phyloP scores from a whole-genome alignment of 306 rosid genomes.

The Vicia sativa region DNA sequence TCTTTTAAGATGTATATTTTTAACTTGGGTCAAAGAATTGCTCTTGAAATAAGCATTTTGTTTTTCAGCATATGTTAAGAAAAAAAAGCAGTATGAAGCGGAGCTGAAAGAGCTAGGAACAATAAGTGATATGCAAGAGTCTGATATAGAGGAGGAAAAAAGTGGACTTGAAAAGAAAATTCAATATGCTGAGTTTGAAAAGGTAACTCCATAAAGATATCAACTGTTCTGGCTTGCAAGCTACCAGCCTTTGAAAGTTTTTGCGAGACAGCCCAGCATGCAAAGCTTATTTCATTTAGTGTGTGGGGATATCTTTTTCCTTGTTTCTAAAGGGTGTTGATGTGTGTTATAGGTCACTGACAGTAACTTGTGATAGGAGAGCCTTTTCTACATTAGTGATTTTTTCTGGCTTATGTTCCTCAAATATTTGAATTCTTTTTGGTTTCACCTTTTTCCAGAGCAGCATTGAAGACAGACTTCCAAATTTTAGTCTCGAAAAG shows the following conservation, averaged over 20 bases:
- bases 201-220: slow-evolving; percentile 54
- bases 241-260: slow-evolving; percentile 5
- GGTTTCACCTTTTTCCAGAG: slow-evolving; percentile 49
- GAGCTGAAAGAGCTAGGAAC: slow-evolving; percentile 93
- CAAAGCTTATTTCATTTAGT: slow-evolving; percentile 21
- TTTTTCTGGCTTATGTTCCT: slow-evolving; percentile 20
- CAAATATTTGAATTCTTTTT: slow-evolving; percentile 32
- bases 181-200: slow-evolving; percentile 94
- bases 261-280: neutral
- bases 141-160: slow-evolving; percentile 87
- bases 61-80: slow-evolving; percentile 67
- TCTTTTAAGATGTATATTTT: no score
- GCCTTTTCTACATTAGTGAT: slow-evolving; percentile 1
- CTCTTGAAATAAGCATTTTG: slow-evolving; percentile 38
- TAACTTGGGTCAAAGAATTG: slow-evolving; percentile 22
- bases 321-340: no score
- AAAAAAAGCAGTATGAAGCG: slow-evolving; percentile 76
- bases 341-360: no score
- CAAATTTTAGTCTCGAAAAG: slow-evolving; percentile 67
- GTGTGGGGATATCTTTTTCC: no score
- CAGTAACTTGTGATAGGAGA: neutral
- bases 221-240: slow-evolving; percentile 17
- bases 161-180: slow-evolving; percentile 95
- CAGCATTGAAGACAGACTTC: slow-evolving; percentile 89
- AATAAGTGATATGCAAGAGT: slow-evolving; percentile 97